These are phyloP conservation scores for Golovinomyces cichoracearum DNA, from an alignment of 2,329 filamentous ascomycete genomes.

Conservation along the genomic window DNA sequence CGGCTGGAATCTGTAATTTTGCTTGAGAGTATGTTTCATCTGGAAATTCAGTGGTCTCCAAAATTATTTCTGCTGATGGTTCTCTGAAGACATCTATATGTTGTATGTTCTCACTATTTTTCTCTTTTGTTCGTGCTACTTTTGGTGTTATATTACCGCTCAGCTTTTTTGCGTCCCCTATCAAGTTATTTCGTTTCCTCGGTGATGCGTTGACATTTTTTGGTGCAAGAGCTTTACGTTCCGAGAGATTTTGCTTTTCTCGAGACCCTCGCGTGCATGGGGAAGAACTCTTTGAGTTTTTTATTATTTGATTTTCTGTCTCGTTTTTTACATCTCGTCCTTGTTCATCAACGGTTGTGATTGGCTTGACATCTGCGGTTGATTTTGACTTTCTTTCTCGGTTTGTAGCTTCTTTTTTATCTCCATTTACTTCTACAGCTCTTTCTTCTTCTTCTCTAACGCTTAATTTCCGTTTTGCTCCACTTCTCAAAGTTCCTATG, in stretches of 20 bases:
- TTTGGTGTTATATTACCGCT: not conserved
- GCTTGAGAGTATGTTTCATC: slow-evolving; percentile 14
- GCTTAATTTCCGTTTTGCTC: slow-evolving; percentile 32
- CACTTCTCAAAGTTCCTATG: slow-evolving; percentile 19
- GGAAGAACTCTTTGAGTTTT: slow-evolving; percentile 4
- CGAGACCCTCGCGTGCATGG: slow-evolving; percentile 7
- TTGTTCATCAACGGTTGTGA: slow-evolving; percentile 4
- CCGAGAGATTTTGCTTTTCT: slow-evolving; percentile 1
- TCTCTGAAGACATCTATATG: slow-evolving; percentile 1
- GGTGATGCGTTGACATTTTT: slow-evolving; percentile 34
- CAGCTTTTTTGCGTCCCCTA: slow-evolving; percentile 18
- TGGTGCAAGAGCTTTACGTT: slow-evolving; percentile 15
- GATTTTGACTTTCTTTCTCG: not conserved
- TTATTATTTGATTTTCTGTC: slow-evolving; percentile 6
- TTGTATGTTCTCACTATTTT: not conserved
- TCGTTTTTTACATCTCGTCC: slow-evolving; percentile 7
- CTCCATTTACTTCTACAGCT: slow-evolving; percentile 20
- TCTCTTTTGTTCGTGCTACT: not conserved
- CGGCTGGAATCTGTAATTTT: slow-evolving; percentile 20
- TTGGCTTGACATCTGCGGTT: slow-evolving; percentile 3
- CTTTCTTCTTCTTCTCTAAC: slow-evolving; percentile 26
- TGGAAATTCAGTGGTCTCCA: slow-evolving; percentile 13
- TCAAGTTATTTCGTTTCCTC: slow-evolving; percentile 22
- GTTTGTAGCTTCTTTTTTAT: slow-evolving; percentile 16
- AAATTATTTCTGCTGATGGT: slow-evolving; percentile 3